A percentile compares a stretch with the other conserved stretches of the same genome.
These are phyloP conservation scores for Acrocalymma vagum DNA, from an alignment of 2,329 filamentous ascomycete species.

Conservation along the genomic window DNA sequence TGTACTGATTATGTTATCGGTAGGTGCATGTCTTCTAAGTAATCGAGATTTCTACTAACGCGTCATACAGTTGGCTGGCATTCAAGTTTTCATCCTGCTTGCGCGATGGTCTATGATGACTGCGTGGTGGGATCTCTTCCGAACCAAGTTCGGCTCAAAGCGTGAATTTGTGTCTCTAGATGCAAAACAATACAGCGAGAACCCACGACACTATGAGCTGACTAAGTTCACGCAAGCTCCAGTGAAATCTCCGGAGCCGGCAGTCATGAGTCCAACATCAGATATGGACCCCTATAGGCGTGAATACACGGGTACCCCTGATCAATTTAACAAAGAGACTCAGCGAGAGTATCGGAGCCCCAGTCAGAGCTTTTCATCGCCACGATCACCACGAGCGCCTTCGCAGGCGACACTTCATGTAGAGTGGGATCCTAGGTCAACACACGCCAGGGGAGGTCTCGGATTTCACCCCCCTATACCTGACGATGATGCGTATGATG, in stretches of 20 bases:
- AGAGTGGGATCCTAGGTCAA: conserved; percentile 47
- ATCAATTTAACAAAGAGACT: conserved; percentile 45
- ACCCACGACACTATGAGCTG: conserved; percentile 45
- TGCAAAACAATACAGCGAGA: conserved; percentile 58
- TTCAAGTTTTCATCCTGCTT: conserved; percentile 85
- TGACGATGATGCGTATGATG: conserved; percentile 23
- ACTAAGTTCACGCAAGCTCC: conserved; percentile 34
- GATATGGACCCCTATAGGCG: conserved; percentile 32
- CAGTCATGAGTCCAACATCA: conserved; percentile 32
- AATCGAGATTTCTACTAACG: conserved; percentile 9
- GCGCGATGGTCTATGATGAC: conserved; percentile 84
- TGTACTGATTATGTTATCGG: conserved; percentile 81
- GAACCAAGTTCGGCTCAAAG: conserved; percentile 59
- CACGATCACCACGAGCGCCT: conserved; percentile 40
- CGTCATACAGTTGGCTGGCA: conserved; percentile 67
- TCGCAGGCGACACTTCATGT: conserved; percentile 23
- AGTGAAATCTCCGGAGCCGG: conserved; percentile 35
- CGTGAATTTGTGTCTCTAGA: conserved; percentile 91
- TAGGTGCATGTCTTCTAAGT: conserved; percentile 56
- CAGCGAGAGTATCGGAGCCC: conserved; percentile 50
- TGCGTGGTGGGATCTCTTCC: conserved; percentile 78
- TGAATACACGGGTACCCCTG: conserved; percentile 35
- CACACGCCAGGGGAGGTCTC: conserved; percentile 49
- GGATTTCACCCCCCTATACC: conserved; percentile 45
- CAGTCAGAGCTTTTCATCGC: conserved; percentile 52